Base-by-base conservation (phyloP, 2,329 filamentous ascomycete genomes). In the Pyricularia grisea region DNA sequence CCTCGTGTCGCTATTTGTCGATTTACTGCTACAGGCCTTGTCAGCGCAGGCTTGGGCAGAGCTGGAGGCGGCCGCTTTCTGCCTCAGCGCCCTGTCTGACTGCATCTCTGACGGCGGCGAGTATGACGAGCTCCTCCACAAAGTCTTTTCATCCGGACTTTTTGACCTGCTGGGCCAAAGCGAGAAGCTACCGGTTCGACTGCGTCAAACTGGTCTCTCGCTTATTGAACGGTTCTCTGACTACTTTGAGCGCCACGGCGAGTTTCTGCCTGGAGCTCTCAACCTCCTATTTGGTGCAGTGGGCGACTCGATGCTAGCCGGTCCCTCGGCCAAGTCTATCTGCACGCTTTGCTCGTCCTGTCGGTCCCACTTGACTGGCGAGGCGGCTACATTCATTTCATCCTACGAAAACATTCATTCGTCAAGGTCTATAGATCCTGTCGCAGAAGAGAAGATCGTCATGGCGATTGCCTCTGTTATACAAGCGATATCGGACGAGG, bases 391-490 rank as follows among this genome's bases (percentile, higher is more conserved):
- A 0, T 94, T 96, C 74, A 80, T 95, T 64, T 82, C 85, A 33
- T 89, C 93, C 74, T 94, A 93, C 75, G 81, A 86, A 69, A 81
- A 83, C n/a, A 85, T 94, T 67, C 81, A 86, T n/a, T 78, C 78
- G 27, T 83, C 83, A 67, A 79, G 80, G n/a, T 85, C 85, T 9
- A 81, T 92, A 11, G 90, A 94, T 71, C 86, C 86, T 58, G 80
- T 88, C 68, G 89, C 89, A 1, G 92, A 92, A 74, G 91, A 94
- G 74, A 88, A 87, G 73, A 86, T 94, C 0, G 83, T 93, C 5
- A 88, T 90, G 60, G 92, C 88, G 1, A 91, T 95, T 72, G 87
- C 91, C 10, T 88, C 88, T 10, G 89, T 95, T 63, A 85, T 93
- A 33, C 91, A 95, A 77, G 90, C 91, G 10, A 82, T 92, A 11